Conservation (phyloP, 305 asterid species). For the Fraxinus floribunda region DNA sequence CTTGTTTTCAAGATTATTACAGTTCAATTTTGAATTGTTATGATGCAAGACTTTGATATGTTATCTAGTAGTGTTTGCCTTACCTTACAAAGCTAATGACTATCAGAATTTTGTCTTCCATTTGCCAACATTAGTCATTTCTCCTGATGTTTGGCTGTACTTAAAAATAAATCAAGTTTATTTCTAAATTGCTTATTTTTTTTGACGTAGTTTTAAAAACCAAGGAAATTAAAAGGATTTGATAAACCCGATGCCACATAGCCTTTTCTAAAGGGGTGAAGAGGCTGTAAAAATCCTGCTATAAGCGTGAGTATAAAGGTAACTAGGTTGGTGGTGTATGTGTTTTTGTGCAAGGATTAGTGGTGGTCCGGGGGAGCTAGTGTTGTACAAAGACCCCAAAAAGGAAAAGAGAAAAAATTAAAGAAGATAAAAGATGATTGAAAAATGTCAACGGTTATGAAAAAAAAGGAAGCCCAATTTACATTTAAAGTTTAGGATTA, state of each 20-base stretch:
- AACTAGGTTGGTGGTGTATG: conserved; percentile 40
- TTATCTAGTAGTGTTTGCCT: conserved; percentile 1
- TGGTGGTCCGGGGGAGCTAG: conserved; percentile 76
- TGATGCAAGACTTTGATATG: conserved; percentile 4
- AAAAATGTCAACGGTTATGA: conserved; percentile 62
- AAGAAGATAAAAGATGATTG: not conserved
- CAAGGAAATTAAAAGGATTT: not conserved
- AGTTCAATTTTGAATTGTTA: not conserved
- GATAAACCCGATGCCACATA: conserved; percentile 32
- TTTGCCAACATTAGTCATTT: not conserved
- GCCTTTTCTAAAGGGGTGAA: conserved; percentile 43
- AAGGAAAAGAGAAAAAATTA: conserved; percentile 6
- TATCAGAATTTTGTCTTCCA: not conserved
- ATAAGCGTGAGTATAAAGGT: conserved; percentile 60
- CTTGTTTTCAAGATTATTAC: not conserved
- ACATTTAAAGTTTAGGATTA: not conserved
- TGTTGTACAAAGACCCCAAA: conserved; percentile 32
- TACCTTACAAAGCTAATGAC: not conserved
- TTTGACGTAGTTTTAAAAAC: too few relatives aligned
- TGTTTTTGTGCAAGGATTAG: conserved; percentile 42
- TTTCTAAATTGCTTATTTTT: not conserved
- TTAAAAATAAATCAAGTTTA: not conserved
- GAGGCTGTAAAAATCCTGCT: conserved; percentile 31
- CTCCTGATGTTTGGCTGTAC: not conserved
- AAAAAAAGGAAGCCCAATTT: conserved; percentile 32